phyloP scores from a whole-genome alignment of 2,329 filamentous ascomycete species.

The Macrophomina tecta region DNA sequence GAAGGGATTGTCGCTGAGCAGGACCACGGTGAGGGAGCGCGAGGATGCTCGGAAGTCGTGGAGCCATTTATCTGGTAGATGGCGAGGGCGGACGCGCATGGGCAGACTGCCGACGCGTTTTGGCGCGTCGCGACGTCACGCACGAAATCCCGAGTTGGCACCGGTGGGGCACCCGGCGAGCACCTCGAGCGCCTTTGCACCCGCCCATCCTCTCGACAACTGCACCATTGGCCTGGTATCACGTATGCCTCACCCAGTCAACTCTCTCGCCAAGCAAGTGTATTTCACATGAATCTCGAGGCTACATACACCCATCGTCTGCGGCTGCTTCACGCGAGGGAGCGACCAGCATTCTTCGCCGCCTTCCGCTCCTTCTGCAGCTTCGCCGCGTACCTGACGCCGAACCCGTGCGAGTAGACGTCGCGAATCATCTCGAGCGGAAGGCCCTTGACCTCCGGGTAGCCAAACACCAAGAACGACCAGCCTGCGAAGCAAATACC shows the following conservation, averaged over 20 bases:
- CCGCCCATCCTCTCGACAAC: no score
- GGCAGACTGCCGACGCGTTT: neutral
- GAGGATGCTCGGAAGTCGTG: neutral
- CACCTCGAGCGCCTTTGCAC: no score
- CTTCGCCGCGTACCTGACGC: conserved; percentile 40
- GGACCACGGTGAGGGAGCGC: neutral
- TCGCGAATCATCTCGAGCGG: conserved; percentile 44
- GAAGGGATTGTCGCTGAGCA: neutral
- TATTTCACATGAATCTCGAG: no score
- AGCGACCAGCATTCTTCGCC: neutral
- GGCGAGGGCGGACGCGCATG: neutral
- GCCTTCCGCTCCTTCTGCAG: conserved; percentile 19
- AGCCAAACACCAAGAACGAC: conserved; percentile 47
- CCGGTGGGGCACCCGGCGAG: no score
- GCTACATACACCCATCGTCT: no score
- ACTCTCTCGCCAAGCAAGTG: no score
- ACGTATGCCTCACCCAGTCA: no score
- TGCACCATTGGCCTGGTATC: no score
- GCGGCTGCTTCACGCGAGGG: neutral
- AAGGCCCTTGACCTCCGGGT: conserved; percentile 49
- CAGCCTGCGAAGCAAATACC: conserved; percentile 49
- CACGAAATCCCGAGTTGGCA: neutral
- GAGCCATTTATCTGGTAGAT: neutral
- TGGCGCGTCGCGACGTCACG: conserved; percentile 16
- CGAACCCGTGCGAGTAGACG: conserved; percentile 45